Base-by-base conservation (phyloP, 495 filamentous ascomycete species). In the Talaromyces stipitatus region DNA sequence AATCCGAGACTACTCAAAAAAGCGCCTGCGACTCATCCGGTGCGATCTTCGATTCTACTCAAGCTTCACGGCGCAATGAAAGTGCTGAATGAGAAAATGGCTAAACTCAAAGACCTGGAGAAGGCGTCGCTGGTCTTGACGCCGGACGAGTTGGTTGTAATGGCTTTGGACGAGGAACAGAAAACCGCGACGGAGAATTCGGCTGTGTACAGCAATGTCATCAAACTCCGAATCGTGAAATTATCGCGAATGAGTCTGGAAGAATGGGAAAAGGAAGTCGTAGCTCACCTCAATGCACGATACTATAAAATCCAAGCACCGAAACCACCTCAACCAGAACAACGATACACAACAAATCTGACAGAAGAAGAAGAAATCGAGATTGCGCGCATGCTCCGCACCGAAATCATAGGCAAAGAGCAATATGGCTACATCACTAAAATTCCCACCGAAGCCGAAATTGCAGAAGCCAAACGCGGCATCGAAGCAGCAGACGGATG, bases 81-180 rank as follows among this genome's bases (percentile, higher is more conserved):
- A n/a, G 71, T 84, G 5, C 78, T 95, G 8, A 94, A 97, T 68
- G 63, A 77, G 2, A 70, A 80, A 50, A 55, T 84, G 28, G 59
- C 56, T 4, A 75, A 74, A 23, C 69, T 72, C 29, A 76, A 81
- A 28, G 82, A 85, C 43, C 60, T 78, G 14, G 75, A 76, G 26
- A 83, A 83, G 50, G 80, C 75, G 33, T 78, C 73, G 22, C 69
- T 92, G 10, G 57, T 84, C 10, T 71, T 94, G 3, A 84, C 80
- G 2, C 68, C 82, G 0, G 82, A 90, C 61, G 84, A 89, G 57
- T 73, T 97, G 22, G 83, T 96, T 7, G 81, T 79, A 36, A 80
- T 88, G 68, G 86, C 90, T 2, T 73, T 97, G 2, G 90, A 97
- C 60, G 85, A 91, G 54, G 94, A 99, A 69, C 85, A 96, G 63